Percentiles rank a stretch among this genome's conserved stretches.
phyloP scores from a whole-genome alignment of 345 rosid genomes.

The Pistacia integerrima region DNA sequence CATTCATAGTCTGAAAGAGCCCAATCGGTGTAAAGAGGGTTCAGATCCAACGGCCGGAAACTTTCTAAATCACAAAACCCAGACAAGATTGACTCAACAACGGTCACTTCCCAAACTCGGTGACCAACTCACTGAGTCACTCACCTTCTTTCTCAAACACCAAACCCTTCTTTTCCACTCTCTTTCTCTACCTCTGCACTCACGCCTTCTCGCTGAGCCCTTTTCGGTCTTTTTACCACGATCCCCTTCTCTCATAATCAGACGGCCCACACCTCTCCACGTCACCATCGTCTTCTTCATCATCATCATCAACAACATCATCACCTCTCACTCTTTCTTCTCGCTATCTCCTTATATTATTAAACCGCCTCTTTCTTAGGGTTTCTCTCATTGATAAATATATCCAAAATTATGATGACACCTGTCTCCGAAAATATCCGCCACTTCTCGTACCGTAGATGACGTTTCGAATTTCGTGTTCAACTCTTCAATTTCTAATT shows the following conservation, averaged over 20 bases:
- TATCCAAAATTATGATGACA: neutral
- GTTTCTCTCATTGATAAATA: constrained; percentile 49
- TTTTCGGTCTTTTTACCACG: constrained; percentile 64
- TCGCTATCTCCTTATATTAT: constrained; percentile 10
- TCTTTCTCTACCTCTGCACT: constrained; percentile 24
- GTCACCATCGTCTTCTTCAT: constrained; percentile 88
- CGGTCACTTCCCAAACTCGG: constrained; percentile 7
- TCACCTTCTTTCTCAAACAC: constrained; percentile 24
- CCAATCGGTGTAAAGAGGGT: neutral
- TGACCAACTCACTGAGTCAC: constrained; percentile 31
- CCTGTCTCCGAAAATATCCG: neutral
- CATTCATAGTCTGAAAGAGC: neutral
- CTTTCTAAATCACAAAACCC: constrained; percentile 10
- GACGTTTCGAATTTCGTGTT: constrained; percentile 23
- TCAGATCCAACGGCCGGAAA: constrained; percentile 31
- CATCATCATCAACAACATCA: constrained; percentile 40
- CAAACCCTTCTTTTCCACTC: constrained; percentile 20
- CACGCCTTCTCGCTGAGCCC: constrained; percentile 31
- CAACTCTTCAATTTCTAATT: constrained; percentile 7
- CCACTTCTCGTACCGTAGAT: constrained; percentile 12
- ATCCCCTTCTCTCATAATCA: constrained; percentile 33
- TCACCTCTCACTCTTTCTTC: constrained; percentile 25
- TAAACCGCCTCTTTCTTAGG: constrained; percentile 42
- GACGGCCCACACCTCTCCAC: constrained; percentile 68
- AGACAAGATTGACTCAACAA: neutral